These are phyloP conservation scores for Xylaria telfairii DNA, from an alignment of 495 filamentous ascomycete species.

Conservation along the genomic window DNA sequence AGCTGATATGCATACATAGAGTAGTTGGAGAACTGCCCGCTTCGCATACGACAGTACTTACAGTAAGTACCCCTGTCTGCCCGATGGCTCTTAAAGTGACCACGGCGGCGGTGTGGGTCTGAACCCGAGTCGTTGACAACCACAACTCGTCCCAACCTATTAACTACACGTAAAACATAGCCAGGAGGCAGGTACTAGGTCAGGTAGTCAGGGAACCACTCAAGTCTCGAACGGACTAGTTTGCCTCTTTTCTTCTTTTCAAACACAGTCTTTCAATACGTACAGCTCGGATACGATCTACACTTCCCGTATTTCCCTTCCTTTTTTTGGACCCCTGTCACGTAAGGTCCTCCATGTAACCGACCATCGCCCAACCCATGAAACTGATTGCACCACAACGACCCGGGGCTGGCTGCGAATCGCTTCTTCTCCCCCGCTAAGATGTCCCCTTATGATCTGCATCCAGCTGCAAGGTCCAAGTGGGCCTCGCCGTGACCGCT, in stretches of 20 bases:
- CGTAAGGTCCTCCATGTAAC: background rate
- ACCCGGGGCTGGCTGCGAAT: slow-evolving; percentile 11
- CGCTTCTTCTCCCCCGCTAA: slow-evolving; percentile 11
- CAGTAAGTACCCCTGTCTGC: background rate
- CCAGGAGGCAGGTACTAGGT: too few species aligned
- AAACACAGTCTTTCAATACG: background rate
- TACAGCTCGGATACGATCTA: background rate
- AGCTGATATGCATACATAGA: too few species aligned
- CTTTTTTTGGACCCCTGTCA: background rate
- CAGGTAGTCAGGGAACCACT: slow-evolving; percentile 4
- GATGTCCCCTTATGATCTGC: slow-evolving; percentile 26
- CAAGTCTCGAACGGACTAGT: background rate
- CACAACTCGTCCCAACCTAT: slow-evolving; percentile 1
- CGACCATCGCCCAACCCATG: slow-evolving; percentile 5
- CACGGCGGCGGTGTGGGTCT: background rate
- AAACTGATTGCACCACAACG: slow-evolving; percentile 11
- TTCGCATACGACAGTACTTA: background rate
- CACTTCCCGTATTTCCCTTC: background rate
- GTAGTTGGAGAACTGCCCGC: background rate
- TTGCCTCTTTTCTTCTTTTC: background rate
- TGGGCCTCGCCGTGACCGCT: slow-evolving; percentile 32
- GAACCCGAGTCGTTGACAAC: slow-evolving; percentile 12
- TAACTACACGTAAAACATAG: background rate
- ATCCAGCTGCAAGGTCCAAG: slow-evolving; percentile 26
- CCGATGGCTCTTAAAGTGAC: background rate